A percentile compares a stretch with the other conserved stretches of the same genome.
Evolutionary conservation across 257 asterid species (phyloP).

Genomic region (Nicotiana obtusifolia): DNA sequence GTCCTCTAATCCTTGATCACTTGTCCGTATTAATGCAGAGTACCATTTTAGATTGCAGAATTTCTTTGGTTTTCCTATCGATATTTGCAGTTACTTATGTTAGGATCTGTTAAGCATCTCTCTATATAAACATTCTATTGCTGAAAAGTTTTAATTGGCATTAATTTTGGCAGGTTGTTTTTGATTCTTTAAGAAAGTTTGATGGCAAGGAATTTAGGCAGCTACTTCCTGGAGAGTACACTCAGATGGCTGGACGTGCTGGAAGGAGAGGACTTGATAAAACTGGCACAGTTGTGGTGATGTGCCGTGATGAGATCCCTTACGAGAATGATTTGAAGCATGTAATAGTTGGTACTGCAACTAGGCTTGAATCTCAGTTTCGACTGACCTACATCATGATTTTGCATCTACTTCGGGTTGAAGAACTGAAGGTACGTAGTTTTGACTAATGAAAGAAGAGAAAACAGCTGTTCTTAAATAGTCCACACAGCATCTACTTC

Average conservation of each 20-base stretch:
- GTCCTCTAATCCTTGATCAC: neutral
- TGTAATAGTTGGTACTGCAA: slow-evolving; percentile 87
- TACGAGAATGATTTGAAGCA: slow-evolving; percentile 67
- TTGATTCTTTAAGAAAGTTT: slow-evolving; percentile 85
- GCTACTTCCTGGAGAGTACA: slow-evolving; percentile 95
- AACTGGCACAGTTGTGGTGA: slow-evolving; percentile 83
- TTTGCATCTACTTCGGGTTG: slow-evolving; percentile 95
- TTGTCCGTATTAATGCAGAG: neutral
- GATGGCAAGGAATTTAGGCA: slow-evolving; percentile 92
- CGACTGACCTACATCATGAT: slow-evolving; percentile 97
- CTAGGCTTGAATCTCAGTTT: slow-evolving; percentile 93
- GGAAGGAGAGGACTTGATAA: slow-evolving; percentile 99
- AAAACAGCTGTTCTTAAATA: neutral
- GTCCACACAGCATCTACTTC: neutral
- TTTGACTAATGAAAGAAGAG: slow-evolving; percentile 16
- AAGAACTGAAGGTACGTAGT: slow-evolving; percentile 80
- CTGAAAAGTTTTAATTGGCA: neutral
- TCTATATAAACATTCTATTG: neutral
- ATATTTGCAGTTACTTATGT: neutral
- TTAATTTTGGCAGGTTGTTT: slow-evolving; percentile 65
- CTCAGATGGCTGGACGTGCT: slow-evolving; percentile 99
- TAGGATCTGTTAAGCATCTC: neutral
- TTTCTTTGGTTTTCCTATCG: neutral
- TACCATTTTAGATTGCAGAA: neutral
- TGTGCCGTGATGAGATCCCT: slow-evolving; percentile 94